A percentile compares a stretch with the other conserved stretches of the same genome.
phyloP scores from a whole-genome alignment of 306 rosid genomes.

The Fagus crenata region DNA sequence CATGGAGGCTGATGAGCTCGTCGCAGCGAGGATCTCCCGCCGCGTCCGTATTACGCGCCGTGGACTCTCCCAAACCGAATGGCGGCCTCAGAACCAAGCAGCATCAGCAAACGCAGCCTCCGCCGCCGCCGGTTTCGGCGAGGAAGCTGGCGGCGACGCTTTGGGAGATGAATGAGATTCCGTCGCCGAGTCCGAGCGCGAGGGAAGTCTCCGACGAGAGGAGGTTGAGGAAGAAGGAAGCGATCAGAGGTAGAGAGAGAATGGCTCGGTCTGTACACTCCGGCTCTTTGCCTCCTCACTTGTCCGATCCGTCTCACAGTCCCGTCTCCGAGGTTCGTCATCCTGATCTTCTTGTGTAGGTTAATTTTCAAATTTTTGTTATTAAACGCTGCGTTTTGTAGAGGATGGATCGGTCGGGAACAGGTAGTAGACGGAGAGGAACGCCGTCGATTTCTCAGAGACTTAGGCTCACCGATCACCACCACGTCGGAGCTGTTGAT shows the following conservation, averaged over 20 bases:
- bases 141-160: constrained; percentile 97
- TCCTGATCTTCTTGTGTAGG: not conserved
- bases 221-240: constrained; percentile 56
- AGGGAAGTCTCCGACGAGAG: constrained; percentile 49
- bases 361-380: constrained; percentile 1
- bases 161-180: constrained; percentile 99
- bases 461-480: constrained; percentile 58
- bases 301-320: constrained; percentile 97
- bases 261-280: constrained; percentile 68
- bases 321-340: constrained; percentile 79
- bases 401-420: constrained; percentile 94
- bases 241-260: constrained; percentile 57
- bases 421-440: constrained; percentile 73
- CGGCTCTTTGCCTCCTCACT: constrained; percentile 91
- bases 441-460: constrained; percentile 69
- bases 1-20: constrained; percentile 81
- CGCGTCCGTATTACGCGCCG: constrained; percentile 45
- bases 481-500: constrained; percentile 60
- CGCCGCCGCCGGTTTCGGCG: constrained; percentile 78
- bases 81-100: not conserved
- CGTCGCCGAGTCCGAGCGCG: constrained; percentile 72
- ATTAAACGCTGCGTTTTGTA: constrained; percentile 27
- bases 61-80: constrained; percentile 59
- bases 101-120: constrained; percentile 45
- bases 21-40: constrained; percentile 59